Percentiles rank a stretch among this genome's conserved stretches.
Conservation (phyloP, 148 eudicot genomes). For the Fagopyrum homotropicum region DNA sequence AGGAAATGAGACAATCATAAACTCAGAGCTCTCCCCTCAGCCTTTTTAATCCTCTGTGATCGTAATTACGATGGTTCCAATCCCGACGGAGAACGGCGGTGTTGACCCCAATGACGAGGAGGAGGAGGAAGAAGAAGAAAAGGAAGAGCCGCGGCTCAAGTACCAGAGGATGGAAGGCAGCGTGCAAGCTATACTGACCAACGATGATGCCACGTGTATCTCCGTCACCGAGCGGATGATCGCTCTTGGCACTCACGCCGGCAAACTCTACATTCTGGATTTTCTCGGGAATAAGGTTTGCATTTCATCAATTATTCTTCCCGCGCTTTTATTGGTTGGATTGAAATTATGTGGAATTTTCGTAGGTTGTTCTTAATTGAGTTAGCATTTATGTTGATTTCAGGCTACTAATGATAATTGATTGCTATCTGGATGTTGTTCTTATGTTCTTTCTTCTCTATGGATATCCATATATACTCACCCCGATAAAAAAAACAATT, state of each 20-base stretch:
- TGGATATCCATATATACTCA: no score
- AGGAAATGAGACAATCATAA: not conserved
- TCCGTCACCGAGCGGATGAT: constrained; percentile 90
- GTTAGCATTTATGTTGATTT: not conserved
- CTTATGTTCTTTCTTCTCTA: no score
- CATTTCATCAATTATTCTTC: not conserved
- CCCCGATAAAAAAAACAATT: no score
- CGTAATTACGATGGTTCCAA: constrained; percentile 41
- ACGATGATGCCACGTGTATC: constrained; percentile 66
- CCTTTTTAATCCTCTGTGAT: constrained; percentile 10
- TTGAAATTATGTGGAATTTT: not conserved
- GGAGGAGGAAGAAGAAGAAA: constrained; percentile 44
- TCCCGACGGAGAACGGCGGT: constrained; percentile 64
- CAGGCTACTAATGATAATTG: not conserved
- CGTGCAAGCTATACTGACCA: constrained; percentile 47
- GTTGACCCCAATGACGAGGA: constrained; percentile 61
- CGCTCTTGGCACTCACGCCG: constrained; percentile 83
- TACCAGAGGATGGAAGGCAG: constrained; percentile 97
- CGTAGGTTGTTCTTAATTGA: not conserved
- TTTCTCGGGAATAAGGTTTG: constrained; percentile 83
- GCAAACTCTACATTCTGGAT: constrained; percentile 74
- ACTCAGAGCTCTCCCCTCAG: not conserved
- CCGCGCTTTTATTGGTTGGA: not conserved
- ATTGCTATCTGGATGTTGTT: no score
- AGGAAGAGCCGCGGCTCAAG: constrained; percentile 88